Evolutionary conservation across 2,329 filamentous ascomycete genomes (phyloP).

Genomic region (Diatrype stigma): DNA sequence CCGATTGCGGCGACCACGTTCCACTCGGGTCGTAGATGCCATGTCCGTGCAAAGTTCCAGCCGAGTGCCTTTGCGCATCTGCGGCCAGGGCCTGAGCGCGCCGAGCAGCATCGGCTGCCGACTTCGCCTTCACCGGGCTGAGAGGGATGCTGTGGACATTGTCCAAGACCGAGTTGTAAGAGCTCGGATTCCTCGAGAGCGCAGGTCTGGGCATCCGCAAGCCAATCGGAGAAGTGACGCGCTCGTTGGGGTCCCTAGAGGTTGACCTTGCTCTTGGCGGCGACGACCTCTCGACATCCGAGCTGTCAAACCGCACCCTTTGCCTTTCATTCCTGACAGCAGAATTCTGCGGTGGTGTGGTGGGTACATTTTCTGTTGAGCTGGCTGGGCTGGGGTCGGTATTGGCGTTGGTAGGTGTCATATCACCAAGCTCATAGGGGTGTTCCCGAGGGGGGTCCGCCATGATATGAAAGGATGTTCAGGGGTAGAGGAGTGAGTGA

Average conservation of each 20-base stretch:
- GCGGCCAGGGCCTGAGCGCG: constrained; percentile 33
- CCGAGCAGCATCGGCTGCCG: constrained; percentile 34
- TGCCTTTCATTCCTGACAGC: constrained; percentile 6
- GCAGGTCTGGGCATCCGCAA: constrained; percentile 30
- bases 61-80: constrained; percentile 25
- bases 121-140: constrained; percentile 6
- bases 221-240: constrained; percentile 2
- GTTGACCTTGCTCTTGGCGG: constrained; percentile 1
- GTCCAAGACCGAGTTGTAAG: constrained; percentile 24
- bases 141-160: constrained; percentile 14
- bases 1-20: constrained; percentile 12
- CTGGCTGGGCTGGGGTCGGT: neutral
- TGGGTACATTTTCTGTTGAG: neutral
- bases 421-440: constrained; percentile 1
- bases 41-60: constrained; percentile 15
- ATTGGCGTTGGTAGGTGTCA: neutral
- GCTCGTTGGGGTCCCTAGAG: constrained; percentile 1
- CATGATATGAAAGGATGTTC: neutral
- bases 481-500: too few relatives aligned
- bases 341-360: neutral
- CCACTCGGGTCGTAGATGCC: constrained; percentile 22
- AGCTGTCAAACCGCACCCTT: constrained; percentile 13
- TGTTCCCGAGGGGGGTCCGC: neutral
- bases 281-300: neutral
- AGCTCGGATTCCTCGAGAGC: constrained; percentile 32